These are phyloP conservation scores for Diaporthe ilicicola DNA, from an alignment of 2,329 filamentous ascomycete species.

Conservation along the genomic window DNA sequence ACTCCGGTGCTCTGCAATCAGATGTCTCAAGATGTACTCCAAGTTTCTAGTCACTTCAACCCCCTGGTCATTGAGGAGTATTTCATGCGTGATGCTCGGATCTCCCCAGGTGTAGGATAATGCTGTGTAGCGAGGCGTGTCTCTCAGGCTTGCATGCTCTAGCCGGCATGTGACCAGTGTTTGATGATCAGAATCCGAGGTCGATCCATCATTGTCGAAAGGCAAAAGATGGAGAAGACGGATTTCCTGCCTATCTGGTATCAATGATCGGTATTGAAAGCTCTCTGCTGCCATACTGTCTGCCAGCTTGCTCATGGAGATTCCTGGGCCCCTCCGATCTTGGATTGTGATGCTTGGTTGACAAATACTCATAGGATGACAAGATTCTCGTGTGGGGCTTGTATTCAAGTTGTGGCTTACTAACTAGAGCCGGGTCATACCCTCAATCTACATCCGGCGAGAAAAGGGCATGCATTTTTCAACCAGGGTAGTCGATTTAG, in stretches of 20 bases:
- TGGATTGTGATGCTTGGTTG: background rate
- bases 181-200: background rate
- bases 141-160: background rate
- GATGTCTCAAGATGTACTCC: background rate
- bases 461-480: background rate
- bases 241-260: background rate
- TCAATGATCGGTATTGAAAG: background rate
- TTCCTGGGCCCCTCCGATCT: background rate
- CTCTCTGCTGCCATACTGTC: background rate
- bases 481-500: background rate
- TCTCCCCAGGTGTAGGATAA: slow-evolving; percentile 19
- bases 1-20: background rate
- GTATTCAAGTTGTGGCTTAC: background rate
- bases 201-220: background rate
- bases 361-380: background rate
- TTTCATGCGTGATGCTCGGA: background rate
- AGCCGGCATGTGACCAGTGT: background rate
- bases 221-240: background rate
- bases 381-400: background rate
- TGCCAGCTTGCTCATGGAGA: background rate
- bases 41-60: background rate
- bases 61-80: background rate
- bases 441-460: background rate
- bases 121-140: background rate
- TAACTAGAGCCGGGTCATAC: background rate